These are phyloP conservation scores for Alliaria petiolata DNA, from an alignment of 345 rosid species.

Conservation along the genomic window DNA sequence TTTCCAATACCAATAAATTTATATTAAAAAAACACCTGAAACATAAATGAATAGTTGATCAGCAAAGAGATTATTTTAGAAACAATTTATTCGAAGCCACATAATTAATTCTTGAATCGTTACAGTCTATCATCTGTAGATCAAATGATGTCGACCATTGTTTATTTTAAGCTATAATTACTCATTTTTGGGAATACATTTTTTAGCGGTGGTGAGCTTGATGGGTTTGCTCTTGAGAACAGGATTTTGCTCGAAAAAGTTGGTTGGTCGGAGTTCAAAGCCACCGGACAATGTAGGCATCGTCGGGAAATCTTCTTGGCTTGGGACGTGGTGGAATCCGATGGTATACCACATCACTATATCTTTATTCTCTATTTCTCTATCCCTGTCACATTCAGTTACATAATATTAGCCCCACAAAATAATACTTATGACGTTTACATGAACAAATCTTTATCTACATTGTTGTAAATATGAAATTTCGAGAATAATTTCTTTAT, in stretches of 20 bases:
- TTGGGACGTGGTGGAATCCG: constrained; percentile 53
- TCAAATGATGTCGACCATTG: not conserved
- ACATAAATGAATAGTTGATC: not conserved
- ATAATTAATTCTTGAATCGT: not conserved
- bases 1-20: not conserved
- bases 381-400: constrained; percentile 27
- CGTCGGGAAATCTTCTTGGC: constrained; percentile 56
- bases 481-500: not conserved
- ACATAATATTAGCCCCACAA: not conserved
- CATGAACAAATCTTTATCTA: not conserved
- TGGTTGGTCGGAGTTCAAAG: constrained; percentile 50
- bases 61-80: not conserved
- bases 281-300: constrained; percentile 50
- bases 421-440: not conserved
- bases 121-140: not conserved
- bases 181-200: constrained; percentile 14
- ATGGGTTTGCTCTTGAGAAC: constrained; percentile 43
- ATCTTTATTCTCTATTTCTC: constrained; percentile 46
- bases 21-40: not conserved
- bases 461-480: not conserved
- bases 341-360: constrained; percentile 52
- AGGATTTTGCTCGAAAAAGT: constrained; percentile 53
- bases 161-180: not conserved
- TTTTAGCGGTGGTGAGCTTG: not conserved
- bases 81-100: not conserved